Percentiles rank a stretch among this genome's conserved stretches.
Evolutionary conservation across 495 filamentous ascomycete genomes (phyloP).

Genomic region (Choiromyces venosus): DNA sequence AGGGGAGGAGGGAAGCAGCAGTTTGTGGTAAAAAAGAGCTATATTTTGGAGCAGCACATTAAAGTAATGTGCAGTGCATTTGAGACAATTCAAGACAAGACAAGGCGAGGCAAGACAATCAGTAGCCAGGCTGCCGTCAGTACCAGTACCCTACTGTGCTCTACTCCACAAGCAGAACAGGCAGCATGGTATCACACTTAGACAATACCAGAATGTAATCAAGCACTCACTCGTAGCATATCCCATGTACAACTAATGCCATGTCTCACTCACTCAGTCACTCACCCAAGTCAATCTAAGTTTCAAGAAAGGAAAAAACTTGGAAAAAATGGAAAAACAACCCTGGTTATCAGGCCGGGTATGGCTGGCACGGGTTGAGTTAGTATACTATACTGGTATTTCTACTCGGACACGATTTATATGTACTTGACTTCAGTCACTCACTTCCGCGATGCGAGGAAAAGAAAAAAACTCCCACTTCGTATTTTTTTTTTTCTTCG

Average conservation of each 20-base stretch:
- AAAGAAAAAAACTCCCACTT: neutral
- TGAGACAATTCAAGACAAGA: neutral
- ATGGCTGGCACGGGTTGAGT: neutral
- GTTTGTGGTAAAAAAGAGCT: neutral
- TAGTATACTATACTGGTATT: neutral
- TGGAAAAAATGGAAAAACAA: neutral
- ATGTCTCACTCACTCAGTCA: neutral
- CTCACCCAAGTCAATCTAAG: neutral
- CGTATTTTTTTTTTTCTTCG: neutral
- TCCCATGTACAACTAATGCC: neutral
- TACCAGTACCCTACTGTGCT: neutral
- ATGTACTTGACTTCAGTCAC: neutral
- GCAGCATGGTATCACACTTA: neutral
- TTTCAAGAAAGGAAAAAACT: neutral
- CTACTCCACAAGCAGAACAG: neutral
- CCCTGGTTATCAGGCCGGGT: neutral
- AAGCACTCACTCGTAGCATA: neutral
- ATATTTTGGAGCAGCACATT: neutral
- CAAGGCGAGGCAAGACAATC: neutral
- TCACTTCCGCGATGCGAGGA: neutral
- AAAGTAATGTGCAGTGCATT: neutral
- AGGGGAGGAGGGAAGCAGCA: neutral
- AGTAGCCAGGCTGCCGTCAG: neutral
- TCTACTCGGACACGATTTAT: neutral
- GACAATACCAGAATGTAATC: neutral